Evolutionary conservation across 257 asterid genomes (phyloP), one percentile per base, ranked within the genome.

Genomic region (Mentha longifolia): DNA sequence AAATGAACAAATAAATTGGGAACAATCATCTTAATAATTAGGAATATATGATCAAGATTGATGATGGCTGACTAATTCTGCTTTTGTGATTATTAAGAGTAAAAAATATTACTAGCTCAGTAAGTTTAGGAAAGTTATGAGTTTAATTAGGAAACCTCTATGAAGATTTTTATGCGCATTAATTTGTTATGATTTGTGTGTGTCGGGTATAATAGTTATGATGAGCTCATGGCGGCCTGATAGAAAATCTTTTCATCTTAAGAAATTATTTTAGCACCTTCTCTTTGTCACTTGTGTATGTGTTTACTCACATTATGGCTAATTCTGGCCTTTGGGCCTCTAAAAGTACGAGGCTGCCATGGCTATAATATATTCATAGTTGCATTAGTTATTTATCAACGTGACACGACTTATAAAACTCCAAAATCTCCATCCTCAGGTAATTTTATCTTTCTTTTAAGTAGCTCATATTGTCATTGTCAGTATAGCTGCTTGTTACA

Each of bases 401-500:
- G 28, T n/a, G 15, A 15, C 31, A 57, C 14, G 5, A 57, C 16
- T 28, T 4, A n/a, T 33, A 61, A 1, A 61, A 17, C 28, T 37
- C 31, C 33, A 5, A 8, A 14, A 28, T 28, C 39, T 57, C 19
- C 42, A 28, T 28, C 63, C 63, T 9, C 5, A n/a, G 9, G n/a
- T 33, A 4, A 28, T 16, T 61, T 16, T 9, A n/a, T 33, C 65
- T 11, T 71, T 37, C 55, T 46, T 46, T 42, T 19, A 43, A 28
- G 67, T 41, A 31, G 65, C 43, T 45, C 37, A 56, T 68, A 37
- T 57, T 65, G 10, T 54, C 57, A 55, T 16, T 42, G 57, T 50
- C 30, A 14, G 37, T 54, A 17, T 19, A 45, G 49, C 69, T 39
- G 41, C 56, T 76, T 54, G 66, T 71, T 61, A 58, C 19, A 46